Evolutionary conservation across 495 filamentous ascomycete genomes (phyloP), one percentile per base, ranked within the genome.

Genomic region (Aspergillus funiculosus): DNA sequence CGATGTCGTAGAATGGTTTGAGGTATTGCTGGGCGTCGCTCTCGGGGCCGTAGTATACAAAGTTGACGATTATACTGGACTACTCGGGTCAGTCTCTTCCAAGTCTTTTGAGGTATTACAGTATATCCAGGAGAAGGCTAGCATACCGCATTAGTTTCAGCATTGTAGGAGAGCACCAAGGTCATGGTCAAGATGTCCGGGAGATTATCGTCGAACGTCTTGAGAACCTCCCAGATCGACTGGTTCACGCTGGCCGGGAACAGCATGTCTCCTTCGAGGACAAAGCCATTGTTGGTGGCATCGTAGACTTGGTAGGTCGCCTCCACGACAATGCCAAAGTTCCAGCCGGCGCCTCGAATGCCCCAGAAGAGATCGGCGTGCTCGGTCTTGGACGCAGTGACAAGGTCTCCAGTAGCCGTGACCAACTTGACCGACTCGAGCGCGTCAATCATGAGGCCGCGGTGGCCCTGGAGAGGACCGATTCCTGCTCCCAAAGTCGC

Each of bases 401-500:
- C 50, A 13, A 55, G 51, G 1, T 46, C 60, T 9, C 80, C 82
- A 48, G 78, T 60, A n/a, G 79, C 77, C 4, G 79, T 62, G 0
- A 85, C 76, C 9, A 84, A 53, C 19, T 71, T 68, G 48, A 70
- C 52, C 0, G 72, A 75, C 3, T 78, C 47, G 21, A 81, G 68
- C 34, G 77, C 69, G 43, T 86, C 81, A 6, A 71, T 60, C n/a
- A 82, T 47, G 20, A 86, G 69, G 1, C 82, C 81, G 54, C 82
- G 59, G 27, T 62, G 65, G 13, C 81, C 80, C 58, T 81, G 73
- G 6, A 78, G 68, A 53, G 65, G 69, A 17, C 82, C 80, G 50
- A 81, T 75, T 19, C 81, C 81, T 41, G 79, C 81, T 15, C 82
- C 81, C 9, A 85, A 73, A 0, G 61, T 71, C 8, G 76, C 74